phyloP scores from a whole-genome alignment of 2,329 filamentous ascomycete genomes.

The Fusarium citri region DNA sequence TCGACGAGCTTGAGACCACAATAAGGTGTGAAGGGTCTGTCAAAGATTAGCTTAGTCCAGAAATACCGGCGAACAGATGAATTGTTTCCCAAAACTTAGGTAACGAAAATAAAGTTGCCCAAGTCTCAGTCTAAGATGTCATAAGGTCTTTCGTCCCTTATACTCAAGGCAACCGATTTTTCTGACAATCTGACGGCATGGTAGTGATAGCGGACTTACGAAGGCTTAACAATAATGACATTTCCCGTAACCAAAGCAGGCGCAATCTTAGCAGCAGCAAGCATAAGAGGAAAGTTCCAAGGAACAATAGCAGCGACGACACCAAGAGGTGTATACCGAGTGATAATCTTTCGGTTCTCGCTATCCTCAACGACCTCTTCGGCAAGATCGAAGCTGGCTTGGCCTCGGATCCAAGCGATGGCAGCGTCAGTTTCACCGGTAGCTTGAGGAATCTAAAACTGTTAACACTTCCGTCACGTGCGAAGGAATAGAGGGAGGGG shows the following conservation, averaged over 20 bases:
- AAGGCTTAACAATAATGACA: constrained; percentile 67
- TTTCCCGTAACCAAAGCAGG: constrained; percentile 69
- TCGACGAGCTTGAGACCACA: constrained; percentile 70
- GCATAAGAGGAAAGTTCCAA: constrained; percentile 68
- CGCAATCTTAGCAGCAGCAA: constrained; percentile 65
- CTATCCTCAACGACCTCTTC: constrained; percentile 56
- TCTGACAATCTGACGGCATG: accelerated
- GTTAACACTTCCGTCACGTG: not conserved
- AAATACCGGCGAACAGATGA: no score
- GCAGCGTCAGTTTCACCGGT: constrained; percentile 40
- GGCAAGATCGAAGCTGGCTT: constrained; percentile 45
- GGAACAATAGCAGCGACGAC: constrained; percentile 62
- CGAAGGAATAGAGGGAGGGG: accelerated
- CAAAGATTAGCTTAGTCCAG: accelerated
- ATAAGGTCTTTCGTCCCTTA: not conserved
- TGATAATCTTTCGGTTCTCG: constrained; percentile 45
- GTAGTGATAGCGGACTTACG: constrained; percentile 34
- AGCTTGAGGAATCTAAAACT: constrained; percentile 36
- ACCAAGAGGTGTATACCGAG: constrained; percentile 56
- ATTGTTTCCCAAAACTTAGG: not conserved
- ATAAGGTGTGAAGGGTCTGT: constrained; percentile 66
- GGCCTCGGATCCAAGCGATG: constrained; percentile 46
- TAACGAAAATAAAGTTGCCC: accelerated
- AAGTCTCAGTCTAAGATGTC: accelerated
- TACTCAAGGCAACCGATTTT: accelerated